Evolutionary conservation across 2,329 filamentous ascomycete genomes (phyloP).

Genomic region (Phyllosticta capitalensis): DNA sequence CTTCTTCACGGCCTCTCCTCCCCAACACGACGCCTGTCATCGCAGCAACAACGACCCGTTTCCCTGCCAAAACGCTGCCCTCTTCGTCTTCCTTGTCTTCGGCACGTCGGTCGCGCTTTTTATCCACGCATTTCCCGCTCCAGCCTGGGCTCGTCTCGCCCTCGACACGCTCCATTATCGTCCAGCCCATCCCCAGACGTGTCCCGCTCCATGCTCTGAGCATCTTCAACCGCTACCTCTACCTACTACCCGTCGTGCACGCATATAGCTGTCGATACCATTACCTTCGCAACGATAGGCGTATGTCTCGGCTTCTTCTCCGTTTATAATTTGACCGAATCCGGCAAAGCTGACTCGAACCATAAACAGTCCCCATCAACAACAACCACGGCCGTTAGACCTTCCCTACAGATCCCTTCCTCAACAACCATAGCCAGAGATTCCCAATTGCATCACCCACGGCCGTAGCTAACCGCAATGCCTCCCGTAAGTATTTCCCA

Average conservation of each 20-base stretch:
- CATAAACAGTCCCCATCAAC: slow-evolving; percentile 10
- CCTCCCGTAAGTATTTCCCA: slow-evolving; percentile 43
- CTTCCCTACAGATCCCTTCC: not conserved
- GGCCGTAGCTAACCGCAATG: slow-evolving; percentile 39
- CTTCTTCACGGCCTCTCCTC: slow-evolving; percentile 16
- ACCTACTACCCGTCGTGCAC: slow-evolving; percentile 12
- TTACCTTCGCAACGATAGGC: slow-evolving; percentile 27
- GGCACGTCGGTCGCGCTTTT: slow-evolving; percentile 9
- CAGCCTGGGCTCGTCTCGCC: not conserved
- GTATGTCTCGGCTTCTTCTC: slow-evolving; percentile 18
- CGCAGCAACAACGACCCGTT: slow-evolving; percentile 2
- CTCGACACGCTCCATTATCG: not conserved
- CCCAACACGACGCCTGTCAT: slow-evolving; percentile 15
- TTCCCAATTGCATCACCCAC: slow-evolving; percentile 10
- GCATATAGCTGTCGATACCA: slow-evolving; percentile 23
- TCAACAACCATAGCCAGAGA: slow-evolving; percentile 4
- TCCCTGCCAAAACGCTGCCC: not conserved
- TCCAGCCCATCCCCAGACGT: not conserved
- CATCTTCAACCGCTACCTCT: slow-evolving; percentile 3
- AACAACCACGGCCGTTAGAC: slow-evolving; percentile 8
- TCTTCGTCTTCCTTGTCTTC: not conserved
- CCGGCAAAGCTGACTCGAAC: slow-evolving; percentile 4
- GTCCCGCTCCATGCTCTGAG: slow-evolving; percentile 9
- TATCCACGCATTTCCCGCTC: not conserved
- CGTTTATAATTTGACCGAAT: slow-evolving; percentile 7